phyloP scores from a whole-genome alignment of 192 early-diverging fungal species.

The Coemansia sp. region DNA sequence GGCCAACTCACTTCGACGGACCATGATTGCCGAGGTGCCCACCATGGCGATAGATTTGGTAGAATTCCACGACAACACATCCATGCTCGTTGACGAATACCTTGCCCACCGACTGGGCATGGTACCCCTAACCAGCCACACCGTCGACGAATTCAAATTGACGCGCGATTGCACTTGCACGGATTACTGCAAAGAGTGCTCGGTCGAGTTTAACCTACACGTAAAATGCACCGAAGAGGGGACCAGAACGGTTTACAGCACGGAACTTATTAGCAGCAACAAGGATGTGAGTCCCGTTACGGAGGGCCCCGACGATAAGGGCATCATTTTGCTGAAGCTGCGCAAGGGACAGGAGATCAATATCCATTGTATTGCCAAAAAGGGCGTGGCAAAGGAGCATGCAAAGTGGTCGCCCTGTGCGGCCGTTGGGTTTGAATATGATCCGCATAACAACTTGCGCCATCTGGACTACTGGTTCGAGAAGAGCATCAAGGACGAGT shows the following conservation, averaged over 20 bases:
- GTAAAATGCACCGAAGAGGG: slow-evolving; percentile 78
- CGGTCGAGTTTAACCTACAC: slow-evolving; percentile 83
- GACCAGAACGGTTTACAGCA: slow-evolving; percentile 78
- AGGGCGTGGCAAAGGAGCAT: slow-evolving; percentile 96
- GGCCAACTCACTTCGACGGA: slow-evolving; percentile 87
- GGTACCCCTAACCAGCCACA: slow-evolving; percentile 82
- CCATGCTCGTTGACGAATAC: slow-evolving; percentile 93
- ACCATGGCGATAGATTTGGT: slow-evolving; percentile 99
- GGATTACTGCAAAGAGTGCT: slow-evolving; percentile 86
- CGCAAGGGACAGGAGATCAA: slow-evolving; percentile 90
- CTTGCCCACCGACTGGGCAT: slow-evolving; percentile 93
- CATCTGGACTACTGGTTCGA: slow-evolving; percentile 95
- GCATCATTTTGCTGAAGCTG: slow-evolving; percentile 84
- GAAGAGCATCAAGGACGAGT: slow-evolving; percentile 78
- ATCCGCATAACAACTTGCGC: slow-evolving; percentile 90
- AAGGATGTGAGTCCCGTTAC: slow-evolving; percentile 66
- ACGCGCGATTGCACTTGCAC: slow-evolving; percentile 74
- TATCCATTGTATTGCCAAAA: slow-evolving; percentile 89
- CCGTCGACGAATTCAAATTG: slow-evolving; percentile 78
- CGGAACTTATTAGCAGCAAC: slow-evolving; percentile 75
- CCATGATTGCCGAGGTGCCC: slow-evolving; percentile 98
- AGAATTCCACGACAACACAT: slow-evolving; percentile 88
- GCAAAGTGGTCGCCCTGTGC: slow-evolving; percentile 95
- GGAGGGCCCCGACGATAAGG: slow-evolving; percentile 65
- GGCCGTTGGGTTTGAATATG: slow-evolving; percentile 92